Base-by-base conservation (phyloP, 352 stramenopile species). In the Phytophthora pisi region DNA sequence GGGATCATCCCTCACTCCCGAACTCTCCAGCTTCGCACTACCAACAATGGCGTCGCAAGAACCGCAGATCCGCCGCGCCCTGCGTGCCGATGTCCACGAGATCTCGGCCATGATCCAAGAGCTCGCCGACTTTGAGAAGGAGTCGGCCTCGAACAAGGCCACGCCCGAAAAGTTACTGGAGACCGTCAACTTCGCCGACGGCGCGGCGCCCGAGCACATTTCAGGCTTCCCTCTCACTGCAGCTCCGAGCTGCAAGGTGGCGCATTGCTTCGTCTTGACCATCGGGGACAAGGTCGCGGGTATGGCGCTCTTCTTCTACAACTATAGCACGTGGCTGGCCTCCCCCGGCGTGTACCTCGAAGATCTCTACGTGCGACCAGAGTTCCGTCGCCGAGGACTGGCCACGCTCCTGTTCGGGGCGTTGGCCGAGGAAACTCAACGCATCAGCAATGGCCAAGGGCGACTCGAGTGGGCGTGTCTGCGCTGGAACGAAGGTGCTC, bases 261-360 rank as follows among this genome's bases (percentile, higher is more conserved):
- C 63, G 45, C 66, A 74, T 26, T 74, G 66, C 46, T 70, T 74
- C 20, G 56, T 74, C 20, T 5, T 74, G n/a, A 67, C 66, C 1
- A 36, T 74, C 20, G 61, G 51, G 10, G 66, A 70, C 11, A 18
- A 74, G 34, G 42, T 74, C 30, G 66, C 66, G 4, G 66, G 49
- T 2, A 74, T 74, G 66, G 66, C 61, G 31, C 28, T 74, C 6
- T 74, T 74, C 36, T 74, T 66, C 61, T 74, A 74, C 66, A 74
- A 70, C 55, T 74, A 70, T 51, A 75, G 68, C 57, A 72, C 63
- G 26, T 75, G 63, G 68, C 18, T 75, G 24, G 63, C 57, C 9
- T 72, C 68, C 20, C 66, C 63, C 0, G 68, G 62, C 1, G 62
- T 72, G 30, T 68, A 75, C 30, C 68, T 75, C 20, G 64, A 68